Evolutionary conservation across 495 filamentous ascomycete genomes (phyloP), one percentile per base, ranked within the genome.

Genomic region (Hypoxylon cercidicola): DNA sequence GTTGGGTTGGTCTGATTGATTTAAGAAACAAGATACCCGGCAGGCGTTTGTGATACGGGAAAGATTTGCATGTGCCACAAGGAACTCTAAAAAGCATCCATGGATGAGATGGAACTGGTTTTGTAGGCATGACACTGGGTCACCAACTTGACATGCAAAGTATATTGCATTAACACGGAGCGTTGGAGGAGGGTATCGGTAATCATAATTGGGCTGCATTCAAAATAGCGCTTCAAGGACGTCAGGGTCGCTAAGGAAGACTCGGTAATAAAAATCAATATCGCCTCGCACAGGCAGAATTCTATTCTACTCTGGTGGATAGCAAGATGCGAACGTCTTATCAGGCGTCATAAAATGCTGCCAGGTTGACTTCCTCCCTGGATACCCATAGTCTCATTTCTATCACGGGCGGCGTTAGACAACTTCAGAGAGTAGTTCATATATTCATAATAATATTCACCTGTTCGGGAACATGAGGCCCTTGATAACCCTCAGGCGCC

Each of bases 41-140:
- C 59, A 56, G 65, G 65, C 65, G 65, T 68, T 68, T 54, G 59
- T 43, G 54, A 63, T 68, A 68, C 60, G 55, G 23, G 43, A 68
- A 15, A n/a, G n/a, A 11, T 37, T 37, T 37, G 39, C 25, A 62
- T 68, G 60, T 68, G 65, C 65, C 65, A 49, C 65, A 55, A 63
- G 65, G 65, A 60, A 62, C 23, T 46, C 35, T 16, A 55, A 62
- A 54, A 51, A 56, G 13, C 25, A 28, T 28, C 25, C 25, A 28
- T 28, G 25, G 25, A 28, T 28, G 25, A 28, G 25, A 28, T 28
- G 60, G 41, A 23, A 18, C 25, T 18, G 39, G 47, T 52, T 41
- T 34, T 12, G 21, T 50, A 47, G 43, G 44, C 53, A 54, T 68
- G 39, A 28, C 3, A 54, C 23, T 35, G 28, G 30, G 53, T 40